These are phyloP conservation scores for Pelargonium australe DNA, from an alignment of 441 rosid genomes.

Conservation along the genomic window DNA sequence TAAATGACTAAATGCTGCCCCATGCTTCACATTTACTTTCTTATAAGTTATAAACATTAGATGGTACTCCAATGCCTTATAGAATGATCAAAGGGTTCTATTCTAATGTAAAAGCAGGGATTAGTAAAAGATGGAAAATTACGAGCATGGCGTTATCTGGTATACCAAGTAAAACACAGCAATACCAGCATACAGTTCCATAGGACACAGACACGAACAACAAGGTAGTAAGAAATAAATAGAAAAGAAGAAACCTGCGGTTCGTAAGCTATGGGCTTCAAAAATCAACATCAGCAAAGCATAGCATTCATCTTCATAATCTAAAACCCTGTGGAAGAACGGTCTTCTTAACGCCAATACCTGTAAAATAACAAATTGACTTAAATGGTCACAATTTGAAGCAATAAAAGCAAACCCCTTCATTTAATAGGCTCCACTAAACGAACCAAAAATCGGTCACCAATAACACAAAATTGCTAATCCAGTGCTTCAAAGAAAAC, in stretches of 20 bases:
- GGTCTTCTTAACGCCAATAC: slow-evolving; percentile 93
- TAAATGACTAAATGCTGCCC: not conserved
- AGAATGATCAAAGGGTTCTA: not conserved
- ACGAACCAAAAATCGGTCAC: too few species aligned
- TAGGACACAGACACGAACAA: not conserved
- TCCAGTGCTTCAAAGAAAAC: too few species aligned
- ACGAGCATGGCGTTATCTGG: not conserved
- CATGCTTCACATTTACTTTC: not conserved
- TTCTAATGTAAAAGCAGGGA: not conserved
- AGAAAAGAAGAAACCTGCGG: slow-evolving; percentile 51
- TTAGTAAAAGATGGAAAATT: not conserved
- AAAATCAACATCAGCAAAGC: slow-evolving; percentile 81
- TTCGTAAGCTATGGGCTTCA: slow-evolving; percentile 88
- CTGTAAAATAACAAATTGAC: slow-evolving; percentile 33
- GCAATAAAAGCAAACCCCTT: not conserved
- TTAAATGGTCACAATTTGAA: slow-evolving; percentile 1
- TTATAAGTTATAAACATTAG: not conserved
- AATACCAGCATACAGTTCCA: slow-evolving; percentile 1
- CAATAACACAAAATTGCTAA: too few species aligned
- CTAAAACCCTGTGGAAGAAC: slow-evolving; percentile 74
- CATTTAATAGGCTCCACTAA: not conserved
- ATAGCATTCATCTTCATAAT: slow-evolving; percentile 91
- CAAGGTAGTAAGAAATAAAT: not conserved
- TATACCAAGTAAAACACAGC: not conserved
- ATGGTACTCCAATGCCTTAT: not conserved